Evolutionary conservation across 768 basidiomycete genomes (phyloP).

Genomic region (Tubosaeta brunneosetosa): DNA sequence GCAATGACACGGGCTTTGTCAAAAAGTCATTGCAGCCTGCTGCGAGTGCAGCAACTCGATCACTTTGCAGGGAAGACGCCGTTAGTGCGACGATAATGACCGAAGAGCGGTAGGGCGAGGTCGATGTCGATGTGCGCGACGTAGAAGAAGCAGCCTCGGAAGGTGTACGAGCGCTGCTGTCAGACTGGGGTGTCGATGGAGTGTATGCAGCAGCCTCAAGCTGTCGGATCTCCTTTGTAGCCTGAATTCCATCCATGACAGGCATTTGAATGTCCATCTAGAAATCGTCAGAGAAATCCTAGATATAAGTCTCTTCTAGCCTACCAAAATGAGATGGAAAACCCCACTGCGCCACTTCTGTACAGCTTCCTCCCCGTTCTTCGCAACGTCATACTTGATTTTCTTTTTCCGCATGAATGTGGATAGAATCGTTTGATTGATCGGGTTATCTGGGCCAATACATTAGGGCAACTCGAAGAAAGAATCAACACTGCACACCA

Average conservation of each 20-base stretch:
- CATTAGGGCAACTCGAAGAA: slow-evolving; percentile 10
- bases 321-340: slow-evolving; percentile 92
- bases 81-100: slow-evolving; percentile 99
- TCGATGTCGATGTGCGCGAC: slow-evolving; percentile 34
- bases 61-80: slow-evolving; percentile 90
- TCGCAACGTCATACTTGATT: slow-evolving; percentile 92
- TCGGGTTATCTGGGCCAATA: slow-evolving; percentile 77
- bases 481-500: slow-evolving; percentile 47
- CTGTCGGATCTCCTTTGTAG: slow-evolving; percentile 91
- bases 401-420: slow-evolving; percentile 96
- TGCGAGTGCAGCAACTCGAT: slow-evolving; percentile 94
- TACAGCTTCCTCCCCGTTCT: slow-evolving; percentile 93
- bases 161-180: slow-evolving; percentile 43
- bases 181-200: slow-evolving; percentile 62
- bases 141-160: slow-evolving; percentile 50
- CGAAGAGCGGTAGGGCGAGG: slow-evolving; percentile 79
- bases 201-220: slow-evolving; percentile 73
- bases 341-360: slow-evolving; percentile 89
- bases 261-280: slow-evolving; percentile 99
- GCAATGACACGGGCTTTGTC: slow-evolving; percentile 91
- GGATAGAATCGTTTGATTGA: slow-evolving; percentile 96
- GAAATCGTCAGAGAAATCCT: slow-evolving; percentile 10
- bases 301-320: slow-evolving; percentile 25
- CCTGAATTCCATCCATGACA: slow-evolving; percentile 96
- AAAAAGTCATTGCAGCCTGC: slow-evolving; percentile 99